Evolutionary conservation across 371 early-diverging fungal species (phyloP).

Genomic region (Nematocida major): DNA sequence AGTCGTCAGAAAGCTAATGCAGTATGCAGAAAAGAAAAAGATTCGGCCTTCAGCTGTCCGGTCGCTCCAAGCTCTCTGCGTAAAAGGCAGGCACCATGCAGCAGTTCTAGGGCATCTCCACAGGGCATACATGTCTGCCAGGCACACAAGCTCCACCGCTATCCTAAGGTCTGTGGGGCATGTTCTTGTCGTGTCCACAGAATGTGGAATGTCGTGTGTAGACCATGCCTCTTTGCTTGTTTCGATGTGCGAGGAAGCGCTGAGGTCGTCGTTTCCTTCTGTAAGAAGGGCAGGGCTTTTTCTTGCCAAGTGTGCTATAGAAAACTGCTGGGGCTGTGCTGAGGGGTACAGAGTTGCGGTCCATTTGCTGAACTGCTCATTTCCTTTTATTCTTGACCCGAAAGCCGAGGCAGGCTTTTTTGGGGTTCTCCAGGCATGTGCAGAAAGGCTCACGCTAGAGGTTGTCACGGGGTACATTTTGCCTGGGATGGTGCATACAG

Average conservation of each 20-base stretch:
- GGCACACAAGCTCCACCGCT: not conserved
- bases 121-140: not conserved
- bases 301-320: not conserved
- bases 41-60: too few relatives aligned
- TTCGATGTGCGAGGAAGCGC: not conserved
- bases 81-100: not conserved
- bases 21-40: not conserved
- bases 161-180: not conserved
- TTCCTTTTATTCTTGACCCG: constrained; percentile 8
- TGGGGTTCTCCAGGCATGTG: not conserved
- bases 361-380: constrained; percentile 12
- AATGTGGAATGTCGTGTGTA: not conserved
- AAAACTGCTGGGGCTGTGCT: not conserved
- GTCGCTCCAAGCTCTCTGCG: not conserved
- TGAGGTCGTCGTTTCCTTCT: not conserved
- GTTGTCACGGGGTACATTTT: constrained; percentile 15
- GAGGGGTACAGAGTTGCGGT: not conserved
- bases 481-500: constrained; percentile 1
- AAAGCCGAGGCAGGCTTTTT: not conserved
- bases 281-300: not conserved
- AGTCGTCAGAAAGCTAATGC: not conserved
- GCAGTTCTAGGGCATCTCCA: not conserved
- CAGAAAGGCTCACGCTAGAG: constrained; percentile 17
- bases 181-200: not conserved
- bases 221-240: not conserved